phyloP scores from a whole-genome alignment of 2,329 filamentous ascomycete genomes.

The Aspergillus bombycis region DNA sequence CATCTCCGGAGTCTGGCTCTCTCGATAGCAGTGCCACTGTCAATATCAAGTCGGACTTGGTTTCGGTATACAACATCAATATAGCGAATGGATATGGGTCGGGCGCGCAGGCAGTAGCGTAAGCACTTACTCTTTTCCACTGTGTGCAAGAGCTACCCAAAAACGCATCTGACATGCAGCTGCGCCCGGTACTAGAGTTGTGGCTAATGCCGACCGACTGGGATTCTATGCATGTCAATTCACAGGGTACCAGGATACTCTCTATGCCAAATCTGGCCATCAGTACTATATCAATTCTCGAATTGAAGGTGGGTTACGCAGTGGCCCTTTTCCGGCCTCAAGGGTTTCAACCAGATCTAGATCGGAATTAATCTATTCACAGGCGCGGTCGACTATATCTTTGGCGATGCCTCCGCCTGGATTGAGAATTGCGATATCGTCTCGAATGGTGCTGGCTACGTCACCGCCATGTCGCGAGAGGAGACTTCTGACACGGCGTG shows the following conservation, averaged over 20 bases:
- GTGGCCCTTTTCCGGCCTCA: not conserved
- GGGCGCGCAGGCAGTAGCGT: conserved; percentile 40
- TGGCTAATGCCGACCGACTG: conserved; percentile 34
- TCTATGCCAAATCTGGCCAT: conserved; percentile 37
- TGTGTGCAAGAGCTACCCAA: not conserved
- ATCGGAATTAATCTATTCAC: not conserved
- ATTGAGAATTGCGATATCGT: conserved; percentile 37
- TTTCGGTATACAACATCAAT: conserved; percentile 42
- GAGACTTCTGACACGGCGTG: conserved; percentile 27
- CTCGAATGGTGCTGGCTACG: conserved; percentile 34
- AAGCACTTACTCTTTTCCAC: conserved; percentile 2
- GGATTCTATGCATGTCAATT: conserved; percentile 42
- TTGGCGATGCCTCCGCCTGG: conserved; percentile 36
- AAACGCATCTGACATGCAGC: not conserved
- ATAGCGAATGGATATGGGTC: conserved; percentile 39
- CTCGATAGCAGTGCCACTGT: conserved; percentile 37
- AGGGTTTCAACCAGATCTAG: not conserved
- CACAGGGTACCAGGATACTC: conserved; percentile 40
- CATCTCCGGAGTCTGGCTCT: conserved; percentile 32
- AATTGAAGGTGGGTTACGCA: conserved; percentile 28
- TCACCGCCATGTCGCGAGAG: conserved; percentile 37
- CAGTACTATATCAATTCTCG: conserved; percentile 40
- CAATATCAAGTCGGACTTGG: conserved; percentile 31
- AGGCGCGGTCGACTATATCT: conserved; percentile 42
- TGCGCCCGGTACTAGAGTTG: conserved; percentile 18